Base-by-base conservation (phyloP, 495 filamentous ascomycete genomes). In the Trichoderma gamsii region DNA sequence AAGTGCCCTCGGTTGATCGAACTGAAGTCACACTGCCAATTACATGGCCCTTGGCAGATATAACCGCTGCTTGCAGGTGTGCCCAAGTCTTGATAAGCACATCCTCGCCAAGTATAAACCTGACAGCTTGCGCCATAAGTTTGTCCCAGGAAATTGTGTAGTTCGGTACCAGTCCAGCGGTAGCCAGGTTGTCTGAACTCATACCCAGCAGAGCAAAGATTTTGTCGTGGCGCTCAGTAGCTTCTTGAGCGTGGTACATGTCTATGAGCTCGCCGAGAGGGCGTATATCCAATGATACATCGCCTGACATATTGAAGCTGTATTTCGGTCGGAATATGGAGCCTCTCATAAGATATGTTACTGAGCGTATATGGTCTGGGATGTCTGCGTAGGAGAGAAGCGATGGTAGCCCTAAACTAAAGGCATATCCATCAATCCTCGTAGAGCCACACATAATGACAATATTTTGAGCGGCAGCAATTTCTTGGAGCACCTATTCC, bases 151-250 rank as follows among this genome's bases (percentile, higher is more conserved):
- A 8, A 21, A 23, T 52, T 52, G 25, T 52, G n/a, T 52, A 52
- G 9, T 52, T 52, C 21, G 49, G 49, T 11, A 23, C 8, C 11
- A 52, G 9, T 9, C 49, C n/a, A 6, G 49, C 4, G 9, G 49
- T 23, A 23, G 18, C n/a, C 18, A n/a, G 49, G 9, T 52, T 52
- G 9, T 52, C 49, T 21, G 49, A 52, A 18, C 49, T 52, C 49
- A 52, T 52, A 21, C 49, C 49, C 9, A 52, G 49, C 21, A 52
- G 9, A 1, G 49, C 49, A 23, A 52, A 52, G 3, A 52, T 23
- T 52, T 52, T 52, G n/a, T 52, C 49, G 21, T 52, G 49, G 49
- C 49, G 49, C 49, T 52, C 49, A 4, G 49, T 52, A 23, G 49
- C 49, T 11, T 52, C 49, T 7, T 52, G 49, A 8, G 49, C 49